A percentile compares a stretch with the other conserved stretches of the same genome.
phyloP scores from a whole-genome alignment of 2,329 filamentous ascomycete genomes.

The Hypomyces perniciosus region DNA sequence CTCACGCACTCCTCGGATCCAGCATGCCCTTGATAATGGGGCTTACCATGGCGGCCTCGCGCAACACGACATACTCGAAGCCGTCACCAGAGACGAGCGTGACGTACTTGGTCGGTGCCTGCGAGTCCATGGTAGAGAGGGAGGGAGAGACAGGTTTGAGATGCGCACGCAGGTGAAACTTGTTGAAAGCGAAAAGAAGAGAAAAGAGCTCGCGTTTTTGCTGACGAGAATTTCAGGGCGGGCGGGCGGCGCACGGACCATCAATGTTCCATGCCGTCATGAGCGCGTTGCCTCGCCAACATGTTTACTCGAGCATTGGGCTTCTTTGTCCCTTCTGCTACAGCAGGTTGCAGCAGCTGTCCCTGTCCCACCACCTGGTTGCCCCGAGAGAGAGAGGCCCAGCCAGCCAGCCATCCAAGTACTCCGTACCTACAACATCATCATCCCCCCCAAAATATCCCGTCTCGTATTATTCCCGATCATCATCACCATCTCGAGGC shows the following conservation, averaged over 20 bases:
- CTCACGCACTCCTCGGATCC: slow-evolving; percentile 54
- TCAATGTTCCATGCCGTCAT: slow-evolving; percentile 1
- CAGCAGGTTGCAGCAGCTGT: slow-evolving; percentile 13
- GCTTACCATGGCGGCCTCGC: slow-evolving; percentile 64
- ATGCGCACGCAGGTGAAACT: background rate
- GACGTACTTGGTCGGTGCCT: slow-evolving; percentile 57
- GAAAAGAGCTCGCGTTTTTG: slow-evolving; percentile 6
- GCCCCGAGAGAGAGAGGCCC: slow-evolving; percentile 11
- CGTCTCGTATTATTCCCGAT: background rate
- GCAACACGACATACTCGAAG: slow-evolving; percentile 69
- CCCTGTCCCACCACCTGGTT: slow-evolving; percentile 15
- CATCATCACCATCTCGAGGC: slow-evolving; percentile 5
- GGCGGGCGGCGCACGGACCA: slow-evolving; percentile 8
- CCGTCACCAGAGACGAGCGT: slow-evolving; percentile 71
- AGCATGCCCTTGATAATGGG: slow-evolving; percentile 70
- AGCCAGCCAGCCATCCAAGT: slow-evolving; percentile 1
- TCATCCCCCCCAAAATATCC: slow-evolving; percentile 9
- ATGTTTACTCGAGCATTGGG: slow-evolving; percentile 23
- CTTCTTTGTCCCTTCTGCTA: slow-evolving; percentile 4
- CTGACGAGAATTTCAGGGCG: slow-evolving; percentile 3
- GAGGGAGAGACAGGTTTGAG: background rate
- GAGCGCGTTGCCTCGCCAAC: slow-evolving; percentile 31
- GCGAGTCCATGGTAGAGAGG: slow-evolving; percentile 19
- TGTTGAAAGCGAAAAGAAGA: slow-evolving; percentile 8
- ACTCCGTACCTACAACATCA: slow-evolving; percentile 9